Evolutionary conservation across 2,329 filamentous ascomycete genomes (phyloP), one percentile per base, ranked within the genome.

Genomic region (Rhytidhysteron rufulum): DNA sequence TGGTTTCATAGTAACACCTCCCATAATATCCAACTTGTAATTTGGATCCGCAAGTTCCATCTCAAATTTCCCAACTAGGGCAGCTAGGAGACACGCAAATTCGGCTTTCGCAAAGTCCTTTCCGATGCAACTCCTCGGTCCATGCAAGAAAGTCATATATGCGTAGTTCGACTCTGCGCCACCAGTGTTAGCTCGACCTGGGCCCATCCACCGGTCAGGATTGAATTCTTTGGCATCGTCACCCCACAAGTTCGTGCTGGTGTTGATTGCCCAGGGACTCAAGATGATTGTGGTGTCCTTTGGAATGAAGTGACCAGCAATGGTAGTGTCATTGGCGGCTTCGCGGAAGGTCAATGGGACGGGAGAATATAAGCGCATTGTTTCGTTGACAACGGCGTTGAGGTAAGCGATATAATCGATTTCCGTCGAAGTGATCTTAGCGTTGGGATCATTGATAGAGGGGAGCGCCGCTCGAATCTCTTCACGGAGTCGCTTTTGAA

Each of bases 71-170:
- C 88, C 88, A 4, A 91, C 76, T 74, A 86, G 81, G 7, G 79
- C 76, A 17, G 88, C 89, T 34, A 96, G 60, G 47, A 96, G 67
- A 58, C 85, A 91, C 7, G 87, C 88, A 65, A 95, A 86, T 71
- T 96, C 91, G 1, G 84, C 80, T 59, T 81, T 84, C 0, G 90
- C 86, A 66, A 95, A 95, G 2, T 74, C 73, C 63, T 83, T 78
- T 0, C 89, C 90, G 51, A 95, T 95, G 59, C 90, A 95, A 57
- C 83, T 86, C 39, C 89, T 72, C 2, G 89, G 88, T 0, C 90
- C 90, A 60, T 95, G 88, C 43, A 95, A 63, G 66, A 95, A 95
- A 0, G 87, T 91, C 66, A 91, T 60, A 54, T 85, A 83, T 1
- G 83, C 78, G 60, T 85, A 95, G 63, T 91, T 93, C 50, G 77